phyloP scores from a whole-genome alignment of 176 grass and related monocot species.

The Poa pratensis region DNA sequence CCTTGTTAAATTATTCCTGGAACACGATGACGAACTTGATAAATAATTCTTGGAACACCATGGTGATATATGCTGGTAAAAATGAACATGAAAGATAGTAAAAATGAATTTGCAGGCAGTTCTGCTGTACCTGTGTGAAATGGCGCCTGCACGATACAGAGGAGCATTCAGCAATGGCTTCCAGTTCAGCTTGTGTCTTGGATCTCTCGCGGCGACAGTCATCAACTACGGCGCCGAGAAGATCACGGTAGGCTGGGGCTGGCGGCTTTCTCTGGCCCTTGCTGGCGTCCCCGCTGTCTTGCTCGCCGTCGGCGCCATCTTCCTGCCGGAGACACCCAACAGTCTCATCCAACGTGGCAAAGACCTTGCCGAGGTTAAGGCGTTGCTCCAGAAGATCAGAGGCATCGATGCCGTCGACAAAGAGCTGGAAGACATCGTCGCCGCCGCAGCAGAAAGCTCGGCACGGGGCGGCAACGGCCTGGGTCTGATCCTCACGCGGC shows the following conservation, averaged over 20 bases:
- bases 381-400: constrained; percentile 47
- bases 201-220: constrained; percentile 39
- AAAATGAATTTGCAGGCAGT: constrained; percentile 39
- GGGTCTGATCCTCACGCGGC: constrained; percentile 16
- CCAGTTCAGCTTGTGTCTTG: constrained; percentile 48
- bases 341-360: constrained; percentile 53
- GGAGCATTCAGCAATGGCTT: constrained; percentile 67
- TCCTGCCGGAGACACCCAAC: constrained; percentile 62
- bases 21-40: background rate
- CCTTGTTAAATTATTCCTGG: background rate
- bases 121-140: constrained; percentile 57
- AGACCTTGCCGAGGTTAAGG: constrained; percentile 5
- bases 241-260: constrained; percentile 53
- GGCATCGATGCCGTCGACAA: constrained; percentile 42
- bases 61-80: too few relatives aligned
- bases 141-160: constrained; percentile 50
- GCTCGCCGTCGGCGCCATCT: constrained; percentile 49
- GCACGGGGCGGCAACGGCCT: background rate
- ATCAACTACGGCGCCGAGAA: constrained; percentile 60
- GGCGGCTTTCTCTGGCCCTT: constrained; percentile 54
- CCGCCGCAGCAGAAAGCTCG: background rate
- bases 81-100: background rate
- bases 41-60: too few relatives aligned
- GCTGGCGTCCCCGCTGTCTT: constrained; percentile 51
- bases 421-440: constrained; percentile 57